phyloP scores from a whole-genome alignment of 1,284 basidiomycete species.

The Schizophyllum amplum region DNA sequence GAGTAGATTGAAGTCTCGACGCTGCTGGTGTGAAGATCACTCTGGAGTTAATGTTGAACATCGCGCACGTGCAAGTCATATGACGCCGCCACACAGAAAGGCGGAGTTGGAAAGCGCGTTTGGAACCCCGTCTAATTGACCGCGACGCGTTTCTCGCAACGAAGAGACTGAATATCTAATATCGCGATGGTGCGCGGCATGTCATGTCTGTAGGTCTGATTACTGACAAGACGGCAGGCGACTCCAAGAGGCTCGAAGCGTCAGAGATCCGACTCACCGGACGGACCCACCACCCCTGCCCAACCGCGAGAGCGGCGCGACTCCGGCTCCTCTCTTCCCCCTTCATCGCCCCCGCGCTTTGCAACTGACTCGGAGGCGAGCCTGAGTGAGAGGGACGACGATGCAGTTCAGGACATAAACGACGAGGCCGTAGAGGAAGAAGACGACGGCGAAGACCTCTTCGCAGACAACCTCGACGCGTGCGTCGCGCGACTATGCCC shows the following conservation, averaged over 20 bases:
- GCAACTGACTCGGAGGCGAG: constrained; percentile 88
- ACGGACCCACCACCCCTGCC: constrained; percentile 41
- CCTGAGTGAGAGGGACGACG: constrained; percentile 50
- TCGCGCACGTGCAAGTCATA: neutral
- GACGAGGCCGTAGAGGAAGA: constrained; percentile 68
- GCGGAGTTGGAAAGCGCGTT: neutral
- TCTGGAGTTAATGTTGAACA: neutral
- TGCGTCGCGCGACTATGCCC: constrained; percentile 26
- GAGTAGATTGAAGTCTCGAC: no score
- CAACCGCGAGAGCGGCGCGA: constrained; percentile 38
- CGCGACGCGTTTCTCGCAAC: neutral
- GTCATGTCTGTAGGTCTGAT: neutral
- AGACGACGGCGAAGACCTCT: constrained; percentile 91
- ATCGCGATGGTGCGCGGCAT: neutral
- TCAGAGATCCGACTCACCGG: constrained; percentile 51
- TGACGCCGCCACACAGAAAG: neutral
- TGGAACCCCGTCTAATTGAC: neutral
- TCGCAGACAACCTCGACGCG: constrained; percentile 74
- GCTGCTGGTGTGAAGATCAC: neutral
- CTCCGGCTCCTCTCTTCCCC: constrained; percentile 67
- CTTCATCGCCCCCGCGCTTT: constrained; percentile 74
- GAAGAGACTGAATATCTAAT: no score
- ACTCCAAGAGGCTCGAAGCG: constrained; percentile 48
- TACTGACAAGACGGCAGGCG: neutral
- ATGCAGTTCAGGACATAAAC: constrained; percentile 63